A percentile compares a stretch with the other conserved stretches of the same genome.
Conservation (phyloP, 495 filamentous ascomycete species). For the Thozetella sp. region DNA sequence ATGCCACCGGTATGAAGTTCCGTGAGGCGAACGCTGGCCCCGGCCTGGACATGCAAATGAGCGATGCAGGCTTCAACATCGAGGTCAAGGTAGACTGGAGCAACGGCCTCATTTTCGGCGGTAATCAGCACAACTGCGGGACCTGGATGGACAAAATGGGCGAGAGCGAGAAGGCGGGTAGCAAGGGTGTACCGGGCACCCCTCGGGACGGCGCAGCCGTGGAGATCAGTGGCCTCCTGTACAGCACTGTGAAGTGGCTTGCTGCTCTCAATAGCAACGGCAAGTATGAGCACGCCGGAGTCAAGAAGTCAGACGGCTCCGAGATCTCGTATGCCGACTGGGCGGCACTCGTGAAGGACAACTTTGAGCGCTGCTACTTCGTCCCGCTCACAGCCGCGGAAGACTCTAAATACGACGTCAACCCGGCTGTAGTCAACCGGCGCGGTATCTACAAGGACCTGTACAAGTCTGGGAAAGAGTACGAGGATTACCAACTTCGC, state of each 20-base stretch:
- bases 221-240: slow-evolving; percentile 91
- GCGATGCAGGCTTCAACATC: slow-evolving; percentile 85
- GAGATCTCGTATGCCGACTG: slow-evolving; percentile 76
- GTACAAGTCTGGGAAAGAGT: slow-evolving; percentile 88
- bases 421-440: slow-evolving; percentile 76
- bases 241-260: slow-evolving; percentile 86
- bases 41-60: slow-evolving; percentile 90
- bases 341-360: slow-evolving; percentile 78
- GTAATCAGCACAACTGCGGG: slow-evolving; percentile 92
- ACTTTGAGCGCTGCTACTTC: slow-evolving; percentile 91
- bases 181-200: slow-evolving; percentile 93
- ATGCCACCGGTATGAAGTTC: slow-evolving; percentile 87
- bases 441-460: slow-evolving; percentile 98
- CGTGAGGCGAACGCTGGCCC: slow-evolving; percentile 93
- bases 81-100: slow-evolving; percentile 91
- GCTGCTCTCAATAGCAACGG: slow-evolving; percentile 63
- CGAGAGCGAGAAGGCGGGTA: slow-evolving; percentile 88
- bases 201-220: slow-evolving; percentile 94
- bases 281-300: slow-evolving; percentile 70
- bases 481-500: slow-evolving; percentile 96
- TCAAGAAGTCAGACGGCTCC: slow-evolving; percentile 59
- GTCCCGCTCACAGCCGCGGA: slow-evolving; percentile 69
- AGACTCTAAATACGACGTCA: slow-evolving; percentile 77
- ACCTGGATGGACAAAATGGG: slow-evolving; percentile 99
- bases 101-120: slow-evolving; percentile 91